Conservation (phyloP, 2,329 filamentous ascomycete genomes). For the Alternaria conjuncta region DNA sequence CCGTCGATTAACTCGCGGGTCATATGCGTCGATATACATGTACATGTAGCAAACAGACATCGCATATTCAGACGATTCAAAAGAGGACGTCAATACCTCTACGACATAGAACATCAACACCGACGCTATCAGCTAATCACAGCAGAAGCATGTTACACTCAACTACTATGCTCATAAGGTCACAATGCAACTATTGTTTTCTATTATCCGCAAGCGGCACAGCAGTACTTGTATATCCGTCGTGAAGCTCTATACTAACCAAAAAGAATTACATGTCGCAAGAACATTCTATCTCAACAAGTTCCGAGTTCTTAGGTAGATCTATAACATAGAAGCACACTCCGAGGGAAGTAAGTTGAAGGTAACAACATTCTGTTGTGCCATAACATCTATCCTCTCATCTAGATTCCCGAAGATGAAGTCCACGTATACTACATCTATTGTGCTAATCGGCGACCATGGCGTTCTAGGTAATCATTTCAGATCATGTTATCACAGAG, state of each 20-base stretch:
- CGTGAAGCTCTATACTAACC: neutral
- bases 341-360: neutral
- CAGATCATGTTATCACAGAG: neutral
- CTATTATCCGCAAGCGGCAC: neutral
- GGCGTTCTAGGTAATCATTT: neutral
- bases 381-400: neutral
- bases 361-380: neutral
- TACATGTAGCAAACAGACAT: neutral
- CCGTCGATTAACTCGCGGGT: neutral
- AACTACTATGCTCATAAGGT: neutral
- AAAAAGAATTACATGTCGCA: neutral
- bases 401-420: neutral
- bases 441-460: neutral
- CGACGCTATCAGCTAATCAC: too few species aligned
- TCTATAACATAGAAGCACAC: neutral
- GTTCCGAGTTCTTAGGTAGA: neutral
- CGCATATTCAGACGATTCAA: neutral
- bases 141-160: neutral
- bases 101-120: too few species aligned
- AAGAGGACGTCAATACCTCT: too few species aligned
- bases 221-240: neutral
- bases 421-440: neutral
- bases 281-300: neutral
- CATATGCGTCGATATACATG: neutral
- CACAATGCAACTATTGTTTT: neutral